Evolutionary conservation across 129 eudicot genomes (phyloP), one percentile per base, ranked within the genome.

Genomic region (Solidago caesia): DNA sequence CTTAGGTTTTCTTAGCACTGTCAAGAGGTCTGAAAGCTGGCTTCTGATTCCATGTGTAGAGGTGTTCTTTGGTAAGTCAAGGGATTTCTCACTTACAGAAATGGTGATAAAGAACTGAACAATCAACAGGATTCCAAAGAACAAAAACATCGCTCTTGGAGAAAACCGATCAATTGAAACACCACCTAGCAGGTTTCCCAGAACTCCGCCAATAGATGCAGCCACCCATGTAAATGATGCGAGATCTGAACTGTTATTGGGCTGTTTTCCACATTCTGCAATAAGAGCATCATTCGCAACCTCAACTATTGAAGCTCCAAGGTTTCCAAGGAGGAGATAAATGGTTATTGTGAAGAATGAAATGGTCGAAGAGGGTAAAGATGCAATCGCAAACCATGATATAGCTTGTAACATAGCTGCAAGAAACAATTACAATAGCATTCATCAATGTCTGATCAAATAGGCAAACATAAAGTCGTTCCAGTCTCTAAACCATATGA

Each of bases 271-370:
- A 14, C 87, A 82, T 82, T 95, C 97, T 10, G 99, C 96, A 44
- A 95, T 97, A 7, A 95, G 83, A 29, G 97, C 99, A 71, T 95
- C 99, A 68, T 91, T 95, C 10, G 97, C 99, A 62, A 95, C 99
- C 84, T 95, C 99, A 21, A 79, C 92, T 67, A 95, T 39, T 0
- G 97, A 84, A 52, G 97, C 99, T 63, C 99, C 99, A 45, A 95
- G 86, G 79, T 95, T 95, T 13, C 99, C 84, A 4, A 91, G 86
- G 33, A 95, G 92, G 64, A 95, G 97, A 84, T 71, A 88, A 25
- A 84, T 1, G 7, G 94, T 88, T 67, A 91, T 78, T 7, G 81
- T 71, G 64, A 83, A 79, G 79, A 95, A 84, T n/a, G 99, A 91
- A 72, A 86, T 78, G 71, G 84, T 79, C 53, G 94, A 85, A 52